phyloP scores from a whole-genome alignment of 2,329 filamentous ascomycete species.

The Dactylellina cionopaga region DNA sequence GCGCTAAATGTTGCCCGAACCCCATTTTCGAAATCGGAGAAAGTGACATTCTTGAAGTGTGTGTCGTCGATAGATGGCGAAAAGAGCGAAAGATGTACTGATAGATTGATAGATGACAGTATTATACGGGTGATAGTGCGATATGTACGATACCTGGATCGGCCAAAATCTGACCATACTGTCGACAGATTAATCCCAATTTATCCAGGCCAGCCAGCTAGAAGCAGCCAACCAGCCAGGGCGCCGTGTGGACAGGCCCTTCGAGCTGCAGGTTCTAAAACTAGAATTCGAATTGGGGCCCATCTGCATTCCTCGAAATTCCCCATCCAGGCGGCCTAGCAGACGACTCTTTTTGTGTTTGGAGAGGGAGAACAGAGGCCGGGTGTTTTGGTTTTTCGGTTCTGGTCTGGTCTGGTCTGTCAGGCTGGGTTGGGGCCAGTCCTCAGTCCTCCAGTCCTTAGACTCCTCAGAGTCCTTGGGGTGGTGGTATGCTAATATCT shows the following conservation, averaged over 20 bases:
- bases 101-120: background rate
- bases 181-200: conserved; percentile 19
- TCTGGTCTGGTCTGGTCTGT: conserved; percentile 25
- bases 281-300: conserved; percentile 51
- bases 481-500: too few species aligned
- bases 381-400: background rate
- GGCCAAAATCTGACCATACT: conserved; percentile 28
- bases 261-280: conserved; percentile 43
- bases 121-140: too few species aligned
- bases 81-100: conserved; percentile 37
- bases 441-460: too few species aligned
- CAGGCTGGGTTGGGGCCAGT: conserved; percentile 25
- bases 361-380: background rate
- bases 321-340: conserved; percentile 51
- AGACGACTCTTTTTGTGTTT: too few species aligned
- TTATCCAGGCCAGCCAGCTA: conserved; percentile 49
- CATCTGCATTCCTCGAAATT: conserved; percentile 42
- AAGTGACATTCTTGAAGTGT: too few species aligned
- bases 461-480: too few species aligned
- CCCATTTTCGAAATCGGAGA: conserved; percentile 42
- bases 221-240: conserved; percentile 38
- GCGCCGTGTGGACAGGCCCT: conserved; percentile 50
- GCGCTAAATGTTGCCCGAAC: conserved; percentile 53
- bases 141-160: conserved; percentile 35
- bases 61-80: conserved; percentile 12